These are phyloP conservation scores for Saccharomyces kudriavzevii DNA, from an alignment of 805 yeast genomes.

Conservation along the genomic window DNA sequence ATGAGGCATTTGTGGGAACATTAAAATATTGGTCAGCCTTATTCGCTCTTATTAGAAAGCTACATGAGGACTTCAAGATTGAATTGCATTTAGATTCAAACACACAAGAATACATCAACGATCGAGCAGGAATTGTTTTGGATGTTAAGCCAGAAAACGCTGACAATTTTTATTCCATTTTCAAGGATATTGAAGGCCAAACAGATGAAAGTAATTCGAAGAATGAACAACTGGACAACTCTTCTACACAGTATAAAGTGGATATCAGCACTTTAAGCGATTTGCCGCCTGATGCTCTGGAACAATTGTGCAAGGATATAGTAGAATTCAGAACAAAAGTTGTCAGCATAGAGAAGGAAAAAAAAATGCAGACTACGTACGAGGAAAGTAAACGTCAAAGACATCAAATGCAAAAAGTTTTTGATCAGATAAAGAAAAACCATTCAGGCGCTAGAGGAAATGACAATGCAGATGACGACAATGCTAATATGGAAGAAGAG, in stretches of 20 bases:
- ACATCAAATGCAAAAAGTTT: constrained; percentile 20
- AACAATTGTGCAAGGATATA: constrained; percentile 37
- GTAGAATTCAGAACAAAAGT: constrained; percentile 50
- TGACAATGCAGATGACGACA: constrained; percentile 7
- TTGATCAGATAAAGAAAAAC: constrained; percentile 19
- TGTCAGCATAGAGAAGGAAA: constrained; percentile 43
- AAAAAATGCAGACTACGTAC: constrained; percentile 36
- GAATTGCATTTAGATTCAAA: constrained; percentile 16
- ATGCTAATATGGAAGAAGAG: constrained; percentile 9
- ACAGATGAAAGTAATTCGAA: not conserved
- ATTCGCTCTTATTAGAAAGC: not conserved
- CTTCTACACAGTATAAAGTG: constrained; percentile 17
- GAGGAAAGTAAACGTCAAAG: constrained; percentile 23
- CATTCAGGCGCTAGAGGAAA: constrained; percentile 2
- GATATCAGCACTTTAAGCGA: constrained; percentile 26
- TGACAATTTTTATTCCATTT: not conserved
- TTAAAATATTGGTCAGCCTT: not conserved
- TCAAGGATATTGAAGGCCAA: not conserved
- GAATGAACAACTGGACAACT: constrained; percentile 3
- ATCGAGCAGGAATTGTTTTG: constrained; percentile 1
- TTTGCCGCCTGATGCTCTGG: constrained; percentile 21
- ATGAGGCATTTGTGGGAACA: not conserved
- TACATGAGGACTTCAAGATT: not conserved
- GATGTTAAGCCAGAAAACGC: constrained; percentile 1
- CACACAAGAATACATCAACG: constrained; percentile 12